Conservation (phyloP, 1,284 basidiomycete species). For the Pholiota adiposa region DNA sequence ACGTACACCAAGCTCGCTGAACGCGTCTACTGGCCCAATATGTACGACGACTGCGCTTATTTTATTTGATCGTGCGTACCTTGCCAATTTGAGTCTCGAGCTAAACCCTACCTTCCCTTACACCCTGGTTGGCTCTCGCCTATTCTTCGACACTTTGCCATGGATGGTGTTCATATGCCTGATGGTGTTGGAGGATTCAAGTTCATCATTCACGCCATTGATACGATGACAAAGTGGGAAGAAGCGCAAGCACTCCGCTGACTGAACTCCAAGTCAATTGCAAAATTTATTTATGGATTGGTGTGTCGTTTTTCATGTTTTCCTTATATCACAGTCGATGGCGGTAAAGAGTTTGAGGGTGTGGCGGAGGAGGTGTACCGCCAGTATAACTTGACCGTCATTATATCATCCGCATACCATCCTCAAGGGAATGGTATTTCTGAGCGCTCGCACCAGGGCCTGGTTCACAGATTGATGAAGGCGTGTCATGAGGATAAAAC, state of each 20-base stretch:
- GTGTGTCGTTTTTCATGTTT: conserved; percentile 8
- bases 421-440: conserved; percentile 36
- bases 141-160: conserved; percentile 27
- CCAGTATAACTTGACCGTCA: conserved; percentile 28
- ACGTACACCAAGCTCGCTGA: conserved; percentile 29
- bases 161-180: conserved; percentile 36
- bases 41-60: conserved; percentile 33
- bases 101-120: conserved; percentile 24
- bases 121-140: conserved; percentile 25
- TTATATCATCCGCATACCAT: conserved; percentile 35
- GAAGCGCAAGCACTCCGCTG: conserved; percentile 27
- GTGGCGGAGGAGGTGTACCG: conserved; percentile 26
- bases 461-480: conserved; percentile 28
- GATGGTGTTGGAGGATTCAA: conserved; percentile 20
- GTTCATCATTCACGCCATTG: conserved; percentile 32
- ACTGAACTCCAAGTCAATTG: conserved; percentile 22
- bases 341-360: conserved; percentile 33
- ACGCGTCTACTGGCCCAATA: conserved; percentile 13
- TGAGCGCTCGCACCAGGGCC: conserved; percentile 31
- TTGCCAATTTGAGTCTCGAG: conserved; percentile 30
- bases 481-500: conserved; percentile 22
- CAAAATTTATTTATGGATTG: conserved; percentile 31
- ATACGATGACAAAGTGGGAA: conserved; percentile 28
- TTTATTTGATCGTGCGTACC: conserved; percentile 37
- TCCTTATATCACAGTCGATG: conserved; percentile 25